These are phyloP conservation scores for Mentha longifolia DNA, from an alignment of 257 asterid genomes.

Conservation along the genomic window DNA sequence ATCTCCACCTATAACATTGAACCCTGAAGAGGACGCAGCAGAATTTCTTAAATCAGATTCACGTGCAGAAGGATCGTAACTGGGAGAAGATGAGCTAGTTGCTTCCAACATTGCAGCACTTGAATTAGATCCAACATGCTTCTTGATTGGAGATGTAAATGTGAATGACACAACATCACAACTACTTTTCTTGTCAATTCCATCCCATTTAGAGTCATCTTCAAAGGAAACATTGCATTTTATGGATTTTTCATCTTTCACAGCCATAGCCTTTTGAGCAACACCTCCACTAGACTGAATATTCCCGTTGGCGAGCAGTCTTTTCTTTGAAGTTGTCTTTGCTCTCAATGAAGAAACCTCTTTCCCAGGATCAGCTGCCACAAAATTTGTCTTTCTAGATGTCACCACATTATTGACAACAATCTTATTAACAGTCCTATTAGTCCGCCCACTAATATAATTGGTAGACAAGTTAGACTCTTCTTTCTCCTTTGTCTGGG, in stretches of 20 bases:
- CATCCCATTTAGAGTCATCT: constrained; percentile 61
- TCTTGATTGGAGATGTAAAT: constrained; percentile 92
- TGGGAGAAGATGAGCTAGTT: constrained; percentile 39
- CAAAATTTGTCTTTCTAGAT: constrained; percentile 56
- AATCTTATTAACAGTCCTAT: constrained; percentile 60
- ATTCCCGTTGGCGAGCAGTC: constrained; percentile 41
- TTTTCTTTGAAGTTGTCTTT: constrained; percentile 55
- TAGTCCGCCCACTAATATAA: constrained; percentile 44
- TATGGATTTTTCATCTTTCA: constrained; percentile 55
- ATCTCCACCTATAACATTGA: constrained; percentile 64
- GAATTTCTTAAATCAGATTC: constrained; percentile 47
- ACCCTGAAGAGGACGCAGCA: constrained; percentile 52
- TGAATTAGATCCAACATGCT: constrained; percentile 51
- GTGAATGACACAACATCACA: constrained; percentile 93
- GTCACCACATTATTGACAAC: constrained; percentile 57
- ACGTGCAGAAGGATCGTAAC: constrained; percentile 40
- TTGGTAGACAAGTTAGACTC: constrained; percentile 45
- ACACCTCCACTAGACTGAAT: constrained; percentile 44
- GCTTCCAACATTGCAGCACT: constrained; percentile 45
- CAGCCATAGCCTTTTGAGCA: constrained; percentile 32
- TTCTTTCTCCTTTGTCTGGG: constrained; percentile 56
- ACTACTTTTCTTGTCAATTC: constrained; percentile 59
- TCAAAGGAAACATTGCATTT: constrained; percentile 58
- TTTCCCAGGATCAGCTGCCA: constrained; percentile 63
- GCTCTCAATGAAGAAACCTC: constrained; percentile 51